phyloP scores from a whole-genome alignment of 2,329 filamentous ascomycete species.

The Emmonsiellopsis sp. region DNA sequence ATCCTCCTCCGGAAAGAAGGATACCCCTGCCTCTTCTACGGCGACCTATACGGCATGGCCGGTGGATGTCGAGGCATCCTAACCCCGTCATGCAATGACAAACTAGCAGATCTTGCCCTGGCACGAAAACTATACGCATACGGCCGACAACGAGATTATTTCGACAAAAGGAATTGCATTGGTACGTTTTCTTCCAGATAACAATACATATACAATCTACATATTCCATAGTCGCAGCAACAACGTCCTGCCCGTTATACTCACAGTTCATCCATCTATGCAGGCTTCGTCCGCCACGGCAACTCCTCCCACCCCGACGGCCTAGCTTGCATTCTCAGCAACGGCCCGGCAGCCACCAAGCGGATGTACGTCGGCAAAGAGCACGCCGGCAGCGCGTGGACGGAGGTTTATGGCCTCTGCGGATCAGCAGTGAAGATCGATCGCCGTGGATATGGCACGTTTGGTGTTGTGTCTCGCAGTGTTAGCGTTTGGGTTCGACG shows the following conservation, averaged over 20 bases:
- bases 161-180: conserved; percentile 51
- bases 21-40: conserved; percentile 61
- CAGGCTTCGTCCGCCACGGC: conserved; percentile 41
- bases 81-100: conserved; percentile 37
- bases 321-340: conserved; percentile 51
- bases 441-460: conserved; percentile 49
- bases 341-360: conserved; percentile 40
- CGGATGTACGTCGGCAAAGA: conserved; percentile 54
- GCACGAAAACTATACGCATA: conserved; percentile 60
- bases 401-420: conserved; percentile 51
- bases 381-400: conserved; percentile 55
- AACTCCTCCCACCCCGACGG: conserved; percentile 42
- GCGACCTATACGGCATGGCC: conserved; percentile 57
- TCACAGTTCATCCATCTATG: not conserved
- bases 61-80: conserved; percentile 21
- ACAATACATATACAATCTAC: not conserved
- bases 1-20: conserved; percentile 58
- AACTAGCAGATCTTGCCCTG: conserved; percentile 51
- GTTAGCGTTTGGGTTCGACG: conserved; percentile 55
- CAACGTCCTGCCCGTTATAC: not conserved
- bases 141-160: conserved; percentile 56
- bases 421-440: conserved; percentile 51
- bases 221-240: conserved; percentile 28
- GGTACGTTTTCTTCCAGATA: conserved; percentile 27
- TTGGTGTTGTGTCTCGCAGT: conserved; percentile 46